Percentiles rank a stretch among this genome's conserved stretches.
Evolutionary conservation across 2,329 filamentous ascomycete species (phyloP).

Genomic region (Penicillium sp.): DNA sequence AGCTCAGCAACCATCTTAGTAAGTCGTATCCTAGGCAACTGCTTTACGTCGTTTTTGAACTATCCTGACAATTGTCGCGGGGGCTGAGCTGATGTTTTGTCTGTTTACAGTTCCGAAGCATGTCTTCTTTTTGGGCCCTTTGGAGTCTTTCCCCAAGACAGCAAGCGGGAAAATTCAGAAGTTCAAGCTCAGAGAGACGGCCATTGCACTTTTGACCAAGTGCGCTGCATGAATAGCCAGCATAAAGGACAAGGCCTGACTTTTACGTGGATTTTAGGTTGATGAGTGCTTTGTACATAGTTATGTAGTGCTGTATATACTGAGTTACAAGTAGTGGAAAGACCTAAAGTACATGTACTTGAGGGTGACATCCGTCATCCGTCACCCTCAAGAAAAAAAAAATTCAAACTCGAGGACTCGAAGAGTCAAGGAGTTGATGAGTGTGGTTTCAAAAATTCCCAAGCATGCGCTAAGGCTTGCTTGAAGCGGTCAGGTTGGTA

Average conservation of each 20-base stretch:
- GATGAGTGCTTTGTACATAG: neutral
- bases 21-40: slow-evolving; percentile 21
- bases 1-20: slow-evolving; percentile 63
- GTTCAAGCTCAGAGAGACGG: slow-evolving; percentile 68
- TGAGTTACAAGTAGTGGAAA: slow-evolving; percentile 28
- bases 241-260: neutral
- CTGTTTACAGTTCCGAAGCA: slow-evolving; percentile 60
- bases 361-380: neutral
- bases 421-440: slow-evolving; percentile 19
- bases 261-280: neutral
- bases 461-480: slow-evolving; percentile 56
- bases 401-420: slow-evolving; percentile 13
- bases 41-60: neutral
- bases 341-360: slow-evolving; percentile 16
- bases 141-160: slow-evolving; percentile 77
- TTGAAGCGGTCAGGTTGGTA: slow-evolving; percentile 64
- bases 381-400: neutral
- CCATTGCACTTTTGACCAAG: slow-evolving; percentile 41
- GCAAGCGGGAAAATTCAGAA: slow-evolving; percentile 96
- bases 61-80: neutral
- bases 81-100: neutral
- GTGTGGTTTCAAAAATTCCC: slow-evolving; percentile 66
- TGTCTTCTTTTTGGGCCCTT: slow-evolving; percentile 63
- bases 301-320: neutral
- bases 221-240: neutral